Conservation (phyloP, 768 basidiomycete genomes). For the Pleurotus platypus region DNA sequence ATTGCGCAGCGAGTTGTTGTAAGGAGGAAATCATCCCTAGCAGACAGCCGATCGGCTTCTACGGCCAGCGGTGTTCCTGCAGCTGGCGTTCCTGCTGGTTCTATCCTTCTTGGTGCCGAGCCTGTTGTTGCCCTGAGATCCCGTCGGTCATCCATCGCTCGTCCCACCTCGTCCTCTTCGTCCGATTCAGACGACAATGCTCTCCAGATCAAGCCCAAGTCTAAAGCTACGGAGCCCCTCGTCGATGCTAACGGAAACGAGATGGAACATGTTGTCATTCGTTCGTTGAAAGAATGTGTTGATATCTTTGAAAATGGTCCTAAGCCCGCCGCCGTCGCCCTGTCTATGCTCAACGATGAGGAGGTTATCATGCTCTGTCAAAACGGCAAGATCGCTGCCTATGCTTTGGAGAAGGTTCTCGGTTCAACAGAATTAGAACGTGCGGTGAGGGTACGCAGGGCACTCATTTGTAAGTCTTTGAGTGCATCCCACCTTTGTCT, state of each 20-base stretch:
- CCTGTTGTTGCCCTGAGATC: neutral
- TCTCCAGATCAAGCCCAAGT: neutral
- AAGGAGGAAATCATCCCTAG: neutral
- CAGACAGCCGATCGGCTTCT: neutral
- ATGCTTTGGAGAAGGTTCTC: conserved; percentile 93
- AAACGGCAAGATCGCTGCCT: conserved; percentile 91
- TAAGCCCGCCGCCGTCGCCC: conserved; percentile 49
- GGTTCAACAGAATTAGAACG: conserved; percentile 67
- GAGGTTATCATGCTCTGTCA: conserved; percentile 87
- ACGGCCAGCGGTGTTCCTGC: neutral
- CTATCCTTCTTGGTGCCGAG: conserved; percentile 5
- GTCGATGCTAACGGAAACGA: conserved; percentile 6
- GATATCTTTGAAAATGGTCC: conserved; percentile 77
- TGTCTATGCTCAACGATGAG: conserved; percentile 78
- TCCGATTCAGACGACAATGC: conserved; percentile 6
- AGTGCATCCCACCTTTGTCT: neutral
- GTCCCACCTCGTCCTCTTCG: neutral
- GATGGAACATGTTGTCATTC: conserved; percentile 18
- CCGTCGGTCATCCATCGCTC: conserved; percentile 3
- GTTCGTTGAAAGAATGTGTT: conserved; percentile 75
- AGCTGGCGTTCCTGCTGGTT: conserved; percentile 14
- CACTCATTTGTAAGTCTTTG: conserved; percentile 77
- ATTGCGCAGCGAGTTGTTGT: conserved; percentile 3
- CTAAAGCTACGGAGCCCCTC: neutral
- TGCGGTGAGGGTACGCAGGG: conserved; percentile 82